Evolutionary conservation across 2,329 filamentous ascomycete species (phyloP), one percentile per base, ranked within the genome.

Genomic region (Phyllosticta citribraziliensis): DNA sequence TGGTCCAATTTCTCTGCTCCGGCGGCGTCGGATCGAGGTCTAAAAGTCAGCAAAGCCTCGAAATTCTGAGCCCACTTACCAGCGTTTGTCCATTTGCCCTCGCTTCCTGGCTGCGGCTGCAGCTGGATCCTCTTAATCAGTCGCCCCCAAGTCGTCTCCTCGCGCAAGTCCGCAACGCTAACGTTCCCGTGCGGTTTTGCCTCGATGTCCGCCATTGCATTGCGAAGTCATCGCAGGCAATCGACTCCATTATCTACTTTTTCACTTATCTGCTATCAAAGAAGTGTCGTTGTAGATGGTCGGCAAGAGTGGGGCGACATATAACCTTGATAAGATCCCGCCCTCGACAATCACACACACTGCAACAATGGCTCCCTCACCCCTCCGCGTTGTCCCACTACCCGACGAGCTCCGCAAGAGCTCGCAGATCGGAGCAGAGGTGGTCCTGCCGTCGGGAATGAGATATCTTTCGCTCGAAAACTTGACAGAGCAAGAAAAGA

Each of bases 351-450:
- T 22, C 10, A 25, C 33, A 57, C 56, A 47, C 53, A 58, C 57
- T 8, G 6, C 57, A 61, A 57, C 50, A 30, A 65, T 65, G 63
- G 40, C 40, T 47, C 40, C 40, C 40, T 47, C 40, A 47, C 63
- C 63, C 24, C 61, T 62, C 57, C 58, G 52, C 20, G 56, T 64
- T 27, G 59, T 57, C 22, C 53, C 57, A n/a, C 40, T 65, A 12
- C 53, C 27, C n/a, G 56, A 56, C 25, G 52, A 53, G 20, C 20
- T 53, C 52, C 19, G 65, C 25, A 65, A 66, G 33, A 40, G 58
- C 20, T 64, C 64, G 20, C 19, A 64, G 61, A 60, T 66, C 4
- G 64, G 66, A 19, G 62, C 64, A 20, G 65, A 65, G 58, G 61
- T 65, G 22, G 22, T 62, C 10, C 33, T 65, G 27, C 63, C 62